Evolutionary conservation across 768 basidiomycete genomes (phyloP).

Genomic region (Leccinum imitatum): DNA sequence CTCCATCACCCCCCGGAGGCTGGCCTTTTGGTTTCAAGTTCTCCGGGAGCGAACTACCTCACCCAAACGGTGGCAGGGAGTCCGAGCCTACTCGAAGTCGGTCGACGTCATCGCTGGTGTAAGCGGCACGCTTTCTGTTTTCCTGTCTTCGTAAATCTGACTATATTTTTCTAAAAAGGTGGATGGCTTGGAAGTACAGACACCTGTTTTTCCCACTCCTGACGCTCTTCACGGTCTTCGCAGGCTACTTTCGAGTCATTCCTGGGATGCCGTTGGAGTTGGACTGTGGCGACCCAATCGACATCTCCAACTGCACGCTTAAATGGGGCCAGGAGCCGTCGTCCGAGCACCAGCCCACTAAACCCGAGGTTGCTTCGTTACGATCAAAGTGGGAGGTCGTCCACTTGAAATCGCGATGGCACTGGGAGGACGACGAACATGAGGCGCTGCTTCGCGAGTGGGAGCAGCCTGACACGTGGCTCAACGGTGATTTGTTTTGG

Average conservation of each 20-base stretch:
- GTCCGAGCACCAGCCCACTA: background rate
- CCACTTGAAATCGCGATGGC: background rate
- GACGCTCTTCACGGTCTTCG: background rate
- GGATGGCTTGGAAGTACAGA: background rate
- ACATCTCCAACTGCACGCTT: background rate
- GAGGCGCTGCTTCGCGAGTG: slow-evolving; percentile 1
- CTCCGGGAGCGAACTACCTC: background rate
- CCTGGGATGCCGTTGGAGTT: too few relatives aligned
- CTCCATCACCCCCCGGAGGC: too few relatives aligned
- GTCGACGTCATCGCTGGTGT: background rate
- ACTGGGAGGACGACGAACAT: background rate
- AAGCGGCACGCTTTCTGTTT: background rate
- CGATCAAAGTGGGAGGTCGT: background rate
- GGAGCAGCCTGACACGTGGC: slow-evolving; percentile 13
- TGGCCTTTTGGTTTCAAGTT: too few relatives aligned
- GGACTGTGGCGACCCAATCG: too few relatives aligned
- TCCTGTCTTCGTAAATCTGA: background rate
- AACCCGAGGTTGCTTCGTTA: background rate
- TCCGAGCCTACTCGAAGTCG: background rate
- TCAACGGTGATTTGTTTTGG: slow-evolving; percentile 25
- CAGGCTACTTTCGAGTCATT: background rate
- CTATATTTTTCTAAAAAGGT: background rate
- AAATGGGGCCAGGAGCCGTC: background rate
- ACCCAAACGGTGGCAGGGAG: background rate
- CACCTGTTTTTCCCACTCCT: background rate